Evolutionary conservation across 1,139 yeast species (phyloP), one percentile per base, ranked within the genome.

Genomic region (Groenewaldozyma sp.): DNA sequence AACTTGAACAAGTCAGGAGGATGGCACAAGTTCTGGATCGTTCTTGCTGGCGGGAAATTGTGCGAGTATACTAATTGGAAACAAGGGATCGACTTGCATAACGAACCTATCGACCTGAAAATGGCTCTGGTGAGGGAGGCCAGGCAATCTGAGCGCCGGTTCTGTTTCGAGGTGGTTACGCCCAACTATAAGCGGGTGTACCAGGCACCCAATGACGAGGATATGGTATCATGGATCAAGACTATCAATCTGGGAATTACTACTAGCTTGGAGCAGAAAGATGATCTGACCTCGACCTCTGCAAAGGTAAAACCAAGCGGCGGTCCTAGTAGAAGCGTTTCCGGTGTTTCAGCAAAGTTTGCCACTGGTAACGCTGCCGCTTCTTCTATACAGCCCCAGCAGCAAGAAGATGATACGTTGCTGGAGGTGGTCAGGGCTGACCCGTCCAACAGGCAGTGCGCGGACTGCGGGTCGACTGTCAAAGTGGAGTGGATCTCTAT

Each of bases 11-110:
- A 80, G 50, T 5, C 33, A 7, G 76, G 74, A 24, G 67, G 66
- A 5, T 86, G 95, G 95, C 94, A 86, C 59, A 84, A 84, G 53
- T 88, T 82, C 59, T 83, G 94, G 93, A 84, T 86, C 1, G 86
- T 78, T 0, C 64, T 84, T 38, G 72, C 73, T 16, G 73, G 74
- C 16, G 91, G 93, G 1, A 73, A 70, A 45, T 63, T 84, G 28
- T 69, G 71, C 38, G 94, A 84, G 55, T 84, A 74, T 56, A 71
- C 83, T 33, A 88, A 83, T 59, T 84, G 94, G 94, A 73, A 88
- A 54, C 79, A 72, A 44, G 86, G 87, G 9, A 37, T 68, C 10
- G 73, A 70, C 20, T 71, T 78, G 13, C 77, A 82, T 41, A 74
- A 76, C 47, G 71, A 70, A 14, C 93, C 94, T 2, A 75, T 86